Base-by-base conservation (phyloP, 2,329 filamentous ascomycete species). In the Raffaelea ambrosiae region DNA sequence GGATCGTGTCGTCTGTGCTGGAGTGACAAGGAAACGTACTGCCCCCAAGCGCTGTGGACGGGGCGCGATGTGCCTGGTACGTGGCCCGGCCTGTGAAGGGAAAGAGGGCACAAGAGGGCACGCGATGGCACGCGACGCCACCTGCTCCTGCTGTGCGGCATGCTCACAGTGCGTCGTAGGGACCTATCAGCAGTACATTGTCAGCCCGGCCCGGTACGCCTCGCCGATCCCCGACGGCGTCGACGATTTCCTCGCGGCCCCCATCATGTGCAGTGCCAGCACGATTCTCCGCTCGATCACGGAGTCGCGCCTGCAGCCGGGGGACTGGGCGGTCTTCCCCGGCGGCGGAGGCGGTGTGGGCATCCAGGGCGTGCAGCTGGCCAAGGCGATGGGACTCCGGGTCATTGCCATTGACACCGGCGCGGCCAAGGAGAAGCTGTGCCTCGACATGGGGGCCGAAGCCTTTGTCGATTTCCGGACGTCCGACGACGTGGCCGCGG, bases 151-250 rank as follows among this genome's bases (percentile, higher is more conserved):
- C n/a, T n/a, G n/a, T n/a, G n/a, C n/a, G n/a, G n/a, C n/a, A n/a
- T n/a, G n/a, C n/a, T n/a, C n/a, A n/a, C n/a, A n/a, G n/a, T n/a
- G n/a, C n/a, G n/a, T n/a, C n/a, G n/a, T n/a, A 62, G 70, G 76
- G 1, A 74, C 74, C 1, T 82, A 79, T 58, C 73, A 79, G 59
- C 74, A 82, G 58, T 83, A 82, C 57, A 62, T 81, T 36, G 66
- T 70, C 13, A 72, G 69, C 1, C 77, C 78, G 1, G 76, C 74
- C 14, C 66, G 73, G 46, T 77, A 78, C 55, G 65, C 74, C 3
- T 69, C 72, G 3, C 66, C 76, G 35, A 67, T 73, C 1, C 65
- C 76, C 0, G 73, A 72, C 14, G 68, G 67, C 22, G 68, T 69
- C 23, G 69, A 74, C 53, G 66, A 72, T 22, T 65, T 73, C 56